phyloP scores from a whole-genome alignment of 192 early-diverging fungal genomes.

The Backusella tarrabulga region DNA sequence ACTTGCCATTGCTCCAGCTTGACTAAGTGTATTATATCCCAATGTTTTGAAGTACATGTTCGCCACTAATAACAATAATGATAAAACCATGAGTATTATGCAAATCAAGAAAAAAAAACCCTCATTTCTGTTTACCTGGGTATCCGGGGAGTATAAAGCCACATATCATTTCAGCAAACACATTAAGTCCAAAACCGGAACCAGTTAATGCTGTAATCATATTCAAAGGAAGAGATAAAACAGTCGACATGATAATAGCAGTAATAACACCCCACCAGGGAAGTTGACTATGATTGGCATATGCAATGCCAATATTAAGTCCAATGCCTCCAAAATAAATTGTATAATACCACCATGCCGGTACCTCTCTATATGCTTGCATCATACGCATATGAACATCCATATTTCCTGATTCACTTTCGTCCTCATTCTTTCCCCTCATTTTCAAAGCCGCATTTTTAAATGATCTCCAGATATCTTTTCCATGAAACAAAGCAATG shows the following conservation, averaged over 20 bases:
- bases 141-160: constrained; percentile 44
- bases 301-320: constrained; percentile 37
- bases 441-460: constrained; percentile 45
- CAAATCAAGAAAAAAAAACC: not conserved
- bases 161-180: constrained; percentile 48
- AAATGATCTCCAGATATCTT: constrained; percentile 57
- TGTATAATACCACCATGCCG: constrained; percentile 66
- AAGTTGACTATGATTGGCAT: constrained; percentile 22
- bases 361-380: constrained; percentile 66
- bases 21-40: constrained; percentile 37
- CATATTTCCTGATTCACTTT: constrained; percentile 25
- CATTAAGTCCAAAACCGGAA: constrained; percentile 40
- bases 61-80: constrained; percentile 16
- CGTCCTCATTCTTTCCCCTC: not conserved
- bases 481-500: constrained; percentile 57
- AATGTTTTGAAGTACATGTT: constrained; percentile 56
- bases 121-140: constrained; percentile 22
- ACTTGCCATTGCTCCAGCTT: constrained; percentile 42
- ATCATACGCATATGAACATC: constrained; percentile 66
- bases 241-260: constrained; percentile 32
- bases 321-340: constrained; percentile 48
- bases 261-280: constrained; percentile 39
- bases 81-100: too few species aligned
- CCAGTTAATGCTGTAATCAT: constrained; percentile 48
- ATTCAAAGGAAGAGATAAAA: constrained; percentile 51